These are phyloP conservation scores for Phaffomyces thermotolerans DNA, from an alignment of 805 yeast species.

Conservation along the genomic window DNA sequence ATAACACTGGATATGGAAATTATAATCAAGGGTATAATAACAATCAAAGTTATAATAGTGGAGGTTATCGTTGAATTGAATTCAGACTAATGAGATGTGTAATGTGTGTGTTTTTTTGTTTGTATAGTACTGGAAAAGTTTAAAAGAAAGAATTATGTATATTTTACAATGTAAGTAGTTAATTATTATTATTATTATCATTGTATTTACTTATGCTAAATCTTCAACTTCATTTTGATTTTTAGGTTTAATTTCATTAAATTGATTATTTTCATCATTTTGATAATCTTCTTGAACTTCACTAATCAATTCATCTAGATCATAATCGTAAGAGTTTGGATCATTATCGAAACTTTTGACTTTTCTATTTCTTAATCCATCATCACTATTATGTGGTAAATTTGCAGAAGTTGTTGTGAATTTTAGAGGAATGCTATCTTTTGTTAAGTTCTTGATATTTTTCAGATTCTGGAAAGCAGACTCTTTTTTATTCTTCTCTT, in stretches of 20 bases:
- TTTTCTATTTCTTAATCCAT: constrained; percentile 16
- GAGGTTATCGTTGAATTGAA: not conserved
- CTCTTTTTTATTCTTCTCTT: constrained; percentile 7
- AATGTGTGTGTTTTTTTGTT: no score
- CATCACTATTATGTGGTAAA: not conserved
- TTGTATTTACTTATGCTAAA: constrained; percentile 8
- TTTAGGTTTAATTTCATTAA: constrained; percentile 11
- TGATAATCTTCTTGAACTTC: constrained; percentile 14
- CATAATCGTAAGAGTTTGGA: constrained; percentile 22
- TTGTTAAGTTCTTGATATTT: constrained; percentile 10
- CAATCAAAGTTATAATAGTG: constrained; percentile 1
- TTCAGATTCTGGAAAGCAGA: constrained; percentile 10
- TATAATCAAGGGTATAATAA: not conserved
- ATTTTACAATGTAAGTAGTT: not conserved
- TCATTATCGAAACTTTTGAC: constrained; percentile 10
- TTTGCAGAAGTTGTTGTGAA: constrained; percentile 8
- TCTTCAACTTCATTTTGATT: constrained; percentile 16
- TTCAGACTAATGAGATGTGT: not conserved
- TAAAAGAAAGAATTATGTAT: not conserved
- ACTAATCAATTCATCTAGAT: constrained; percentile 21
- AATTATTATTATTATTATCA: no score
- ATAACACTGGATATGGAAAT: not conserved
- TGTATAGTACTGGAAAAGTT: not conserved
- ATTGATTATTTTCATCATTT: constrained; percentile 11
- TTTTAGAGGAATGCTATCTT: constrained; percentile 19